Percentiles rank a stretch among this genome's conserved stretches.
These are phyloP conservation scores for Fagus crenata DNA, from an alignment of 306 rosid genomes.

Conservation along the genomic window DNA sequence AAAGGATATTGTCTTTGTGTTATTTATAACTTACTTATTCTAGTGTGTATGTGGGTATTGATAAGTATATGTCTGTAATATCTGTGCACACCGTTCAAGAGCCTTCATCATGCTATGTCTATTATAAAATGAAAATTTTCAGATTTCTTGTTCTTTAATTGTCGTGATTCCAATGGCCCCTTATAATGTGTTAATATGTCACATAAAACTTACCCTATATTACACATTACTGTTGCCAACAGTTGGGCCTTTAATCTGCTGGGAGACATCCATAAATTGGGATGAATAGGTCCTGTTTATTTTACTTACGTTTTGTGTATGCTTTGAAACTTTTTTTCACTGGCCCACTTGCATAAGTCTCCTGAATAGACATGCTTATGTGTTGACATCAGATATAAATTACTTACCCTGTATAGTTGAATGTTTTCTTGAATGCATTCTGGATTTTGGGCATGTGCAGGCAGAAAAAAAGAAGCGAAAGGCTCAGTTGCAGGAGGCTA, in stretches of 20 bases:
- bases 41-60: not conserved
- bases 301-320: not conserved
- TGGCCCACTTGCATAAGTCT: not conserved
- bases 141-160: not conserved
- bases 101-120: not conserved
- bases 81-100: not conserved
- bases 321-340: not conserved
- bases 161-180: not conserved
- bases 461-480: slow-evolving; percentile 69
- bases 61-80: not conserved
- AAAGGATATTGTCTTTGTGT: not conserved
- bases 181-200: not conserved
- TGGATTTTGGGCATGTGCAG: slow-evolving; percentile 44
- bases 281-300: not conserved
- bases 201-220: not conserved
- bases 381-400: not conserved
- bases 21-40: not conserved
- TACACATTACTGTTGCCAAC: not conserved
- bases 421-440: slow-evolving; percentile 18
- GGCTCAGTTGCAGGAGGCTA: slow-evolving; percentile 80
- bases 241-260: not conserved
- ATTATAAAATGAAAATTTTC: not conserved
- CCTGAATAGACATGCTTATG: not conserved
- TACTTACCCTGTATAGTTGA: slow-evolving; percentile 7
- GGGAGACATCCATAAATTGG: not conserved